Percentiles rank a stretch among this genome's conserved stretches.
These are phyloP conservation scores for Peronospora belbahrii DNA, from an alignment of 352 stramenopile genomes.

Conservation along the genomic window DNA sequence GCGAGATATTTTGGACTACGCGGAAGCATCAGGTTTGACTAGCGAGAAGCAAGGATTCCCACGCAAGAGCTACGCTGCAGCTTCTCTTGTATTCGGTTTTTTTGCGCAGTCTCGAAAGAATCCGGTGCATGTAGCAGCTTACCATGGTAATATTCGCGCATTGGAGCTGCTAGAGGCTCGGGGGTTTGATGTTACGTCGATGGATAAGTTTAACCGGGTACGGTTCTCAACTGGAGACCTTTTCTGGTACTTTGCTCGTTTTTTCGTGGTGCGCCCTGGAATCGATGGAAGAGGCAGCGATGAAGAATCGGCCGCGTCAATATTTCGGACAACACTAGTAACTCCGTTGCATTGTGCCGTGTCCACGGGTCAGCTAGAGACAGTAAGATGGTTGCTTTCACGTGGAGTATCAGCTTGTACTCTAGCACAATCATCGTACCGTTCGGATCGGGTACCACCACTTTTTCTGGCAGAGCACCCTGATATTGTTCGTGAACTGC, in stretches of 20 bases:
- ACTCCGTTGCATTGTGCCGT: slow-evolving; percentile 77
- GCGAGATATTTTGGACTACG: slow-evolving; percentile 50
- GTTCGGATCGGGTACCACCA: slow-evolving; percentile 61
- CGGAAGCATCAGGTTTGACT: slow-evolving; percentile 31
- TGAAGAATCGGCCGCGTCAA: slow-evolving; percentile 60
- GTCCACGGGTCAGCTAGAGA: slow-evolving; percentile 52
- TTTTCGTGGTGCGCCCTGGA: slow-evolving; percentile 50
- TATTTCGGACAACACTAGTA: slow-evolving; percentile 81
- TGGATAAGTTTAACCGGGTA: slow-evolving; percentile 77
- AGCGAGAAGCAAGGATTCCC: slow-evolving; percentile 45
- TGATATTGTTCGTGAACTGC: slow-evolving; percentile 50
- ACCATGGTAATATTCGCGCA: slow-evolving; percentile 61
- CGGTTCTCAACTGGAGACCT: slow-evolving; percentile 74
- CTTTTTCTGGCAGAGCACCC: slow-evolving; percentile 71
- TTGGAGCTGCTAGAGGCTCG: slow-evolving; percentile 45
- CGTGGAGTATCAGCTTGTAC: slow-evolving; percentile 48
- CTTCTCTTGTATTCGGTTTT: slow-evolving; percentile 42
- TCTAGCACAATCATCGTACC: slow-evolving; percentile 51
- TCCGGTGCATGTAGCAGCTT: slow-evolving; percentile 67
- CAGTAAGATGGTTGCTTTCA: slow-evolving; percentile 60
- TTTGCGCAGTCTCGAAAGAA: slow-evolving; percentile 74
- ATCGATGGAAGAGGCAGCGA: slow-evolving; percentile 25
- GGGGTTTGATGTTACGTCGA: slow-evolving; percentile 51
- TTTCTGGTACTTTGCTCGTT: slow-evolving; percentile 74
- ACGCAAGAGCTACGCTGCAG: slow-evolving; percentile 38